Conservation (phyloP, 257 asterid species). For the Verbascum thapsus region DNA sequence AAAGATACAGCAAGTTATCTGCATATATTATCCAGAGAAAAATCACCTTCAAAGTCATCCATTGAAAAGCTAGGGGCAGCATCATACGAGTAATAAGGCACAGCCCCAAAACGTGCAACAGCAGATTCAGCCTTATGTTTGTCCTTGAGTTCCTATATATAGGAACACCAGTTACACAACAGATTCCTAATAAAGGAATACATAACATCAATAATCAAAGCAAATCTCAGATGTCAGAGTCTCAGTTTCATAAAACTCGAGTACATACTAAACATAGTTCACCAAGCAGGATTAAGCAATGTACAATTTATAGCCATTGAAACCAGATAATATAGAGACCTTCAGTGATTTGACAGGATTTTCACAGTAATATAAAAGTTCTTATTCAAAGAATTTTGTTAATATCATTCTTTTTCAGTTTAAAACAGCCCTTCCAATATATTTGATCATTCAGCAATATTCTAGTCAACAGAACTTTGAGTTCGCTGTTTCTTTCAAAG, state of each 20-base stretch:
- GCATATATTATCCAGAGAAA: constrained; percentile 19
- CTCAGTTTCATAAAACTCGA: constrained; percentile 10
- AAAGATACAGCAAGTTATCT: constrained; percentile 1
- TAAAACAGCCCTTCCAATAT: neutral
- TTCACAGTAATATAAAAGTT: too few relatives aligned
- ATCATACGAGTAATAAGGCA: constrained; percentile 48
- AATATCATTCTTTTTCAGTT: too few relatives aligned
- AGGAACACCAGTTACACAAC: constrained; percentile 31
- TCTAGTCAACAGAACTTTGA: neutral
- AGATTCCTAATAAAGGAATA: constrained; percentile 9
- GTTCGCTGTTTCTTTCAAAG: constrained; percentile 14
- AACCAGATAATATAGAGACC: neutral
- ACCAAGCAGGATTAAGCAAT: constrained; percentile 13
- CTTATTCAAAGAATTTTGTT: too few relatives aligned
- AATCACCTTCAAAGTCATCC: constrained; percentile 90
- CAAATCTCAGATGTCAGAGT: neutral
- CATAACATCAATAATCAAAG: constrained; percentile 12
- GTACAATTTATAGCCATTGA: neutral
- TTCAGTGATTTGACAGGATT: neutral
- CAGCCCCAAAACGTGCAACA: constrained; percentile 45
- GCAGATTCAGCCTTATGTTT: constrained; percentile 79
- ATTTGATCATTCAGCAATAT: neutral
- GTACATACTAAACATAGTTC: neutral
- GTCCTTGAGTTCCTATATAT: constrained; percentile 66
- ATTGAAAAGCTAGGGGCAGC: constrained; percentile 67